Evolutionary conservation across 1,284 basidiomycete genomes (phyloP).

Genomic region (Tylopilus sp.): DNA sequence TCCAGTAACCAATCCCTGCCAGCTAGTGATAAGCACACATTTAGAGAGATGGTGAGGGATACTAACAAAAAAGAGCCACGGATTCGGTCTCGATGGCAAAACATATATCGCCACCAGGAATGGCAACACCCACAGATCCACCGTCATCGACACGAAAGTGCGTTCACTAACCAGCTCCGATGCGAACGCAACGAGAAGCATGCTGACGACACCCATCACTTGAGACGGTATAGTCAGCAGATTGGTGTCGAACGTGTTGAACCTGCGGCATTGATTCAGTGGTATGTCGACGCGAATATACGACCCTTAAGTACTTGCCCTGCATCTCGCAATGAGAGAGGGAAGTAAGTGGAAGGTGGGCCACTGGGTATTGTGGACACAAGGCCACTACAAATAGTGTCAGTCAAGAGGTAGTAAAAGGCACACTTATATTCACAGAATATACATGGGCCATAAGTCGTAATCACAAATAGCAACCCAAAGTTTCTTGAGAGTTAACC

Average conservation of each 20-base stretch:
- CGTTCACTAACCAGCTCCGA: constrained; percentile 51
- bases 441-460: constrained; percentile 70
- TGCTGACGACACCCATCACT: constrained; percentile 43
- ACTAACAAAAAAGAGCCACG: constrained; percentile 16
- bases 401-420: not conserved
- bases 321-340: constrained; percentile 57
- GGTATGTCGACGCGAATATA: not conserved
- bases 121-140: constrained; percentile 50
- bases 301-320: constrained; percentile 39
- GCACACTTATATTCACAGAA: constrained; percentile 39
- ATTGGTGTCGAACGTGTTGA: constrained; percentile 60
- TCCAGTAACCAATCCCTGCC: constrained; percentile 14
- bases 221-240: constrained; percentile 59
- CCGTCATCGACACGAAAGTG: constrained; percentile 46
- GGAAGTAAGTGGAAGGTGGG: constrained; percentile 58
- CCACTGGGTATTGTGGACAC: constrained; percentile 48
- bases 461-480: constrained; percentile 61
- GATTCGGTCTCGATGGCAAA: constrained; percentile 11
- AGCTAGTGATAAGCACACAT: not conserved
- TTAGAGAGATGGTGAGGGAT: not conserved
- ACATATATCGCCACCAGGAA: constrained; percentile 17
- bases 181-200: constrained; percentile 44
- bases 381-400: constrained; percentile 36
- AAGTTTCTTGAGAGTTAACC: constrained; percentile 53
- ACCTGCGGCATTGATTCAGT: constrained; percentile 36